phyloP scores from a whole-genome alignment of 2,329 filamentous ascomycete species.

The Colletotrichum lupini region DNA sequence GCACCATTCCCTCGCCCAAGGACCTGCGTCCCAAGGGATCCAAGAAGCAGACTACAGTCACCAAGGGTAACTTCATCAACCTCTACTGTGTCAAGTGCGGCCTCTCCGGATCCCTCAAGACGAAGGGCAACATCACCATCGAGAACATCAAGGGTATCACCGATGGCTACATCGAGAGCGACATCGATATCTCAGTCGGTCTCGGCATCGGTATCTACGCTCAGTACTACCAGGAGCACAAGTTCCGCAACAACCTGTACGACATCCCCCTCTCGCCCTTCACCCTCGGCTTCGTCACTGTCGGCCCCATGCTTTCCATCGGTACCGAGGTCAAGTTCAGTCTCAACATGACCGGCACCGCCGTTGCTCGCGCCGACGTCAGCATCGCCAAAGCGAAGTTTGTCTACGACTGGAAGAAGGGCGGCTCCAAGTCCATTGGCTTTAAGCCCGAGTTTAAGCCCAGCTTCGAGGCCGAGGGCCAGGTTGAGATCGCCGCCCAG shows the following conservation, averaged over 20 bases:
- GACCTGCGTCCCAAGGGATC: not conserved
- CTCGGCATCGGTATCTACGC: slow-evolving; percentile 5
- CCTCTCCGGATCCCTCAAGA: not conserved
- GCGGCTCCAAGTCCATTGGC: not conserved
- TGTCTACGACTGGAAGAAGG: not conserved
- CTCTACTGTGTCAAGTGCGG: slow-evolving; percentile 6
- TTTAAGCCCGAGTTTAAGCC: not conserved
- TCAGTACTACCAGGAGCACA: not conserved
- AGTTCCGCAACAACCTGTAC: not conserved
- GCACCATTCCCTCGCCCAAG: not conserved
- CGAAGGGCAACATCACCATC: not conserved
- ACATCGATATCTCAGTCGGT: not conserved
- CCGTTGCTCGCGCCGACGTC: not conserved
- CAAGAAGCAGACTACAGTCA: not conserved
- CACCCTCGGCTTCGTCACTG: slow-evolving; percentile 2
- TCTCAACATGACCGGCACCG: not conserved
- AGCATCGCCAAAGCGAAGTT: not conserved
- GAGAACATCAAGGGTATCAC: not conserved
- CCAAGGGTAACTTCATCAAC: slow-evolving; percentile 1
- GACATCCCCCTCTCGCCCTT: slow-evolving; percentile 1
- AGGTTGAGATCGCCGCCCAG: not conserved
- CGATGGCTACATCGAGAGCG: not conserved
- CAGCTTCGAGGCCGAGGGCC: not conserved
- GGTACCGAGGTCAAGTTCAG: not conserved
- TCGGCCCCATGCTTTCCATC: not conserved